These are phyloP conservation scores for Xylaria grammica DNA, from an alignment of 495 filamentous ascomycete genomes.

Conservation along the genomic window DNA sequence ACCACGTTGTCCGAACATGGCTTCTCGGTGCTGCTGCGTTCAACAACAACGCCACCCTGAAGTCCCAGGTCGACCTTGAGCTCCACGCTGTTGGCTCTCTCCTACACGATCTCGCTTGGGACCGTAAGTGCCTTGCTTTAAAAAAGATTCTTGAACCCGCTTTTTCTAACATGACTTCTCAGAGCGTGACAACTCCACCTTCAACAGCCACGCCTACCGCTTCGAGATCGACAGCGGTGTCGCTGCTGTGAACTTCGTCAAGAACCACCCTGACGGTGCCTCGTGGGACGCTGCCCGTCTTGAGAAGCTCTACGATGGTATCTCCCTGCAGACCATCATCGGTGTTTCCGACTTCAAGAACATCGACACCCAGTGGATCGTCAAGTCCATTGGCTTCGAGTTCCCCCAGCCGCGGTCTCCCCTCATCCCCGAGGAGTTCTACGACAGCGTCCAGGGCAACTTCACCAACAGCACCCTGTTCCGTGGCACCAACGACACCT, in stretches of 20 bases:
- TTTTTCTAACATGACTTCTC: neutral
- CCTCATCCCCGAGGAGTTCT: constrained; percentile 42
- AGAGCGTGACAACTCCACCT: constrained; percentile 21
- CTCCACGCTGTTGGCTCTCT: constrained; percentile 41
- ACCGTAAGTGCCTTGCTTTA: constrained; percentile 26
- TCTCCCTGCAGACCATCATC: constrained; percentile 49
- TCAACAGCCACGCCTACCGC: constrained; percentile 25
- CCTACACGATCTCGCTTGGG: constrained; percentile 45
- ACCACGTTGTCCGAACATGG: constrained; percentile 49
- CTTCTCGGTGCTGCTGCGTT: constrained; percentile 43
- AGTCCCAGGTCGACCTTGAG: constrained; percentile 37
- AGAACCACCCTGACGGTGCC: constrained; percentile 29
- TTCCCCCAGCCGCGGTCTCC: constrained; percentile 35
- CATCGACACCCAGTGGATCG: constrained; percentile 43
- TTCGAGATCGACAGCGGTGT: constrained; percentile 55
- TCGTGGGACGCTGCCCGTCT: constrained; percentile 45
- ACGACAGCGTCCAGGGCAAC: constrained; percentile 39
- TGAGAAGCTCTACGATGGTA: constrained; percentile 49
- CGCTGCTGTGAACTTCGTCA: constrained; percentile 44
- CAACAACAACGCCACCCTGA: constrained; percentile 29
- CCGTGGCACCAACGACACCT: constrained; percentile 30
- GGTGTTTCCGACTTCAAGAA: constrained; percentile 47
- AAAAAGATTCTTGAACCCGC: neutral
- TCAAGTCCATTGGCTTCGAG: constrained; percentile 46
- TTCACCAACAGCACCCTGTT: constrained; percentile 44